Conservation (phyloP, 805 yeast genomes). For the Candida hispaniensis region DNA sequence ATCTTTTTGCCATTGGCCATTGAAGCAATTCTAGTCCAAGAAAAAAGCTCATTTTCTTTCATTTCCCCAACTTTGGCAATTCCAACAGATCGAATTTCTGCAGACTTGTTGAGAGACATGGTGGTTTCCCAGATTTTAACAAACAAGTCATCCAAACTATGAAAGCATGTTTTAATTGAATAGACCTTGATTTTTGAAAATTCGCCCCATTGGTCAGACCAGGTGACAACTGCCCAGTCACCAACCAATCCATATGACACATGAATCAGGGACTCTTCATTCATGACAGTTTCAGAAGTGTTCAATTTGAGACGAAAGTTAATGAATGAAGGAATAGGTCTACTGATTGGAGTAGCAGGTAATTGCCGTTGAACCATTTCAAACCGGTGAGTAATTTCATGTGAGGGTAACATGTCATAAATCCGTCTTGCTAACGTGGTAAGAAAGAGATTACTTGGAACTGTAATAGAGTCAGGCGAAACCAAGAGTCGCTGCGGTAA, state of each 20-base stretch:
- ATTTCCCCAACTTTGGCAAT: slow-evolving; percentile 30
- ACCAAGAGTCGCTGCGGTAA: slow-evolving; percentile 4
- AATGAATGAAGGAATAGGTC: slow-evolving; percentile 27
- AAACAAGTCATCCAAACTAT: slow-evolving; percentile 24
- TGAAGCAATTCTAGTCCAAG: slow-evolving; percentile 23
- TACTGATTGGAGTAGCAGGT: slow-evolving; percentile 30
- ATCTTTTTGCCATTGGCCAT: slow-evolving; percentile 3
- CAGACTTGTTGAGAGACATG: slow-evolving; percentile 18
- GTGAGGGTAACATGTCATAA: slow-evolving; percentile 3
- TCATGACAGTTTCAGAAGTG: slow-evolving; percentile 30
- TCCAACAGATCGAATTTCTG: slow-evolving; percentile 28
- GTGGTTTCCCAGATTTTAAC: slow-evolving; percentile 29
- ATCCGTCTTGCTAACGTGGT: slow-evolving; percentile 1
- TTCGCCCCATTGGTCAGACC: slow-evolving; percentile 78
- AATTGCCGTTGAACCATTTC: slow-evolving; percentile 14
- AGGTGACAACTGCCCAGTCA: slow-evolving; percentile 79
- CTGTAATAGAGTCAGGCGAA: not conserved
- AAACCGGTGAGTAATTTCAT: too few species aligned
- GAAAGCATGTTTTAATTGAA: slow-evolving; percentile 18
- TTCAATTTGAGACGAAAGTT: slow-evolving; percentile 24
- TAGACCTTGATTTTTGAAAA: slow-evolving; percentile 49
- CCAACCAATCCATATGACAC: slow-evolving; percentile 74
- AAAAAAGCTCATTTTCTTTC: slow-evolving; percentile 26
- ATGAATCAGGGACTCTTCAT: slow-evolving; percentile 73
- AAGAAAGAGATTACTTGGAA: slow-evolving; percentile 1